phyloP scores from a whole-genome alignment of 2,329 filamentous ascomycete species.

The Trichoderma endophyticum region DNA sequence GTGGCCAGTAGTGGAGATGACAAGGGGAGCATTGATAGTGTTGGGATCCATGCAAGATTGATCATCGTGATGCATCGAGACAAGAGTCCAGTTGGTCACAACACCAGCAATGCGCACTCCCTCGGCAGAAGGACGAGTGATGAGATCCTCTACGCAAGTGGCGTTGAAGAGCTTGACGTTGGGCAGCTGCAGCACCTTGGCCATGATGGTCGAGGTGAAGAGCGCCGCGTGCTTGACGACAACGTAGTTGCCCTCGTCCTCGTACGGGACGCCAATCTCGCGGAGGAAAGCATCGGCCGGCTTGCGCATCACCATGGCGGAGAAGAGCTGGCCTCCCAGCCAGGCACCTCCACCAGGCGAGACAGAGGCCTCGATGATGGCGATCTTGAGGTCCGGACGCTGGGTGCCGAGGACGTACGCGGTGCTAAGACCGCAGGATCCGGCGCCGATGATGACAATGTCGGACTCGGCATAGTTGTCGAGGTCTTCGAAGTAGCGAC shows the following conservation, averaged over 20 bases:
- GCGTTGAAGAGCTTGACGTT: slow-evolving; percentile 98
- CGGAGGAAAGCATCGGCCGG: slow-evolving; percentile 81
- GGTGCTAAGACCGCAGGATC: slow-evolving; percentile 80
- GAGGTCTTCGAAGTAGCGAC: slow-evolving; percentile 87
- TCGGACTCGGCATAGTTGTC: slow-evolving; percentile 89
- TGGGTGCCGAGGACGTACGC: slow-evolving; percentile 81
- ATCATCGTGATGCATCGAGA: slow-evolving; percentile 81
- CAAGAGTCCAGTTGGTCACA: slow-evolving; percentile 94
- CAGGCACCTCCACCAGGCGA: slow-evolving; percentile 86
- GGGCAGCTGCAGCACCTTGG: slow-evolving; percentile 76
- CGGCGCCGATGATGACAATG: slow-evolving; percentile 89
- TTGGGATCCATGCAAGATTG: slow-evolving; percentile 97
- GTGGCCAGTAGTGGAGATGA: slow-evolving; percentile 88
- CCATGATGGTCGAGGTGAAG: slow-evolving; percentile 84
- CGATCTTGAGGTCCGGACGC: slow-evolving; percentile 86
- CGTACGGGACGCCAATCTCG: slow-evolving; percentile 78
- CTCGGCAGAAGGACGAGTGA: slow-evolving; percentile 65
- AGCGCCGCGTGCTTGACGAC: slow-evolving; percentile 92
- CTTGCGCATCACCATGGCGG: slow-evolving; percentile 92
- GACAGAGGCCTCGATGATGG: slow-evolving; percentile 84
- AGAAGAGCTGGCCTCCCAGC: slow-evolving; percentile 93
- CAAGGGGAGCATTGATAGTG: slow-evolving; percentile 87
- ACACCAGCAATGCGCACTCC: slow-evolving; percentile 76
- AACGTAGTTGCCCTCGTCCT: slow-evolving; percentile 84
- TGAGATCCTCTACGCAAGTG: slow-evolving; percentile 86